Conservation (phyloP, 1,284 basidiomycete species). For the Papiliotrema terrestris region DNA sequence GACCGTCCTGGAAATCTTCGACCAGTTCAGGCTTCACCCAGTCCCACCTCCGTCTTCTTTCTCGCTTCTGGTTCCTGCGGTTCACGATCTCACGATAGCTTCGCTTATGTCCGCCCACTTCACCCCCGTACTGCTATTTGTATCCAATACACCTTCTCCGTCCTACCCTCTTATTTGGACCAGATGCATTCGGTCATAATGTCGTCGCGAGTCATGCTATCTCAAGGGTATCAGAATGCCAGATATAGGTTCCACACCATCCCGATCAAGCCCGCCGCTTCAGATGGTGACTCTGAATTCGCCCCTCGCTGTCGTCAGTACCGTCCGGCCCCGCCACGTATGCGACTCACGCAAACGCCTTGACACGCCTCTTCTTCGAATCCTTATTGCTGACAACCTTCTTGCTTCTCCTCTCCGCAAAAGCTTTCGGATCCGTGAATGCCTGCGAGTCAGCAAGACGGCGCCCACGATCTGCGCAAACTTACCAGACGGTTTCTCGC, state of each 20-base stretch:
- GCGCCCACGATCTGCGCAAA: not conserved
- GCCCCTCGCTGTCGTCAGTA: slow-evolving; percentile 4
- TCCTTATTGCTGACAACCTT: slow-evolving; percentile 76
- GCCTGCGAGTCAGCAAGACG: slow-evolving; percentile 16
- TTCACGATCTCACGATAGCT: not conserved
- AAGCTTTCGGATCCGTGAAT: slow-evolving; percentile 35
- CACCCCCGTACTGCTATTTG: not conserved
- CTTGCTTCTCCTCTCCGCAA: slow-evolving; percentile 68
- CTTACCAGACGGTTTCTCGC: slow-evolving; percentile 60
- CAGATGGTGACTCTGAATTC: not conserved
- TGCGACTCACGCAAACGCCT: slow-evolving; percentile 43
- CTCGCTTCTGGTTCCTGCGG: not conserved
- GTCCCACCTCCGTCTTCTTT: not conserved
- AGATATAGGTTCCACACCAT: not conserved
- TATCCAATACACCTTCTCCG: not conserved
- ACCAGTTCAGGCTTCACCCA: too few species aligned
- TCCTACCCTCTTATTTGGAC: too few species aligned
- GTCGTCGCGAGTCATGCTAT: not conserved
- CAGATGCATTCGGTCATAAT: too few species aligned
- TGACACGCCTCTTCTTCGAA: slow-evolving; percentile 69
- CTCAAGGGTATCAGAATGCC: not conserved
- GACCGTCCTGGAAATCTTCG: too few species aligned
- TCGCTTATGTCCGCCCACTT: not conserved
- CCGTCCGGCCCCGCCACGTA: slow-evolving; percentile 2
- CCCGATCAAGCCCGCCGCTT: not conserved